Base-by-base conservation (phyloP, 306 rosid species). In the apple (Malus domestica) region DNA sequence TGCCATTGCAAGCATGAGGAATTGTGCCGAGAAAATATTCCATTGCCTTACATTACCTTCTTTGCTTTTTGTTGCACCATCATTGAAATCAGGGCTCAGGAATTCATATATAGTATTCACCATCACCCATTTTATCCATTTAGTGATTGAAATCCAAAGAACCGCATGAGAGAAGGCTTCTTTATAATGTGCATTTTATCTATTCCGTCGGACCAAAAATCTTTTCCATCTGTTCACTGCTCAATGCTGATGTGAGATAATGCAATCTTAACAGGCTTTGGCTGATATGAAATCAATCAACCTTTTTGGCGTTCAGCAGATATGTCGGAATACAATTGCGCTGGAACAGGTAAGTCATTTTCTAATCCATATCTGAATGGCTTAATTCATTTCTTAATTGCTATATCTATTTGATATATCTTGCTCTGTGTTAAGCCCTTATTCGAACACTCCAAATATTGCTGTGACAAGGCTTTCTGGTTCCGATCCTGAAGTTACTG, bases 261-360 rank as follows among this genome's bases (percentile, higher is more conserved):
- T 79, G 79, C 32, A 33, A 52, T 80, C 76, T 77, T 70, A 46
- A 80, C 80, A 96, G 99, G 98, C 97, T 70, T 85, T 96, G 84
- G 93, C 90, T 67, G 98, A 87, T 85, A 92, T 96, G 89, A 90
- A 90, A 77, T 79, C 91, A 46, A 88, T 96, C 80, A 96, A 92
- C 84, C 98, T 96, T 80, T 96, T 96, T 85, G 99, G 99, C 70
- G 99, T 96, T 85, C 99, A 96, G 86, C 99, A 96, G 87, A 89
- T 96, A 83, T 92, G 98, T 76, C 93, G 99, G 76, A 91, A 96
- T 83, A 80, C 99, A 68, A 96, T 96, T 40, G 99, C 98, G 22
- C 81, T 96, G 83, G 99, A 96, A 87, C 99, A 96, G 99, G 99
- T 88, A 87, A 80, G 14, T 76, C 73, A 71, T 68, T 38, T 64